Percentiles rank a stretch among this genome's conserved stretches.
These are phyloP conservation scores for Diaporthe amygdali DNA, from an alignment of 2,329 filamentous ascomycete species.

Conservation along the genomic window DNA sequence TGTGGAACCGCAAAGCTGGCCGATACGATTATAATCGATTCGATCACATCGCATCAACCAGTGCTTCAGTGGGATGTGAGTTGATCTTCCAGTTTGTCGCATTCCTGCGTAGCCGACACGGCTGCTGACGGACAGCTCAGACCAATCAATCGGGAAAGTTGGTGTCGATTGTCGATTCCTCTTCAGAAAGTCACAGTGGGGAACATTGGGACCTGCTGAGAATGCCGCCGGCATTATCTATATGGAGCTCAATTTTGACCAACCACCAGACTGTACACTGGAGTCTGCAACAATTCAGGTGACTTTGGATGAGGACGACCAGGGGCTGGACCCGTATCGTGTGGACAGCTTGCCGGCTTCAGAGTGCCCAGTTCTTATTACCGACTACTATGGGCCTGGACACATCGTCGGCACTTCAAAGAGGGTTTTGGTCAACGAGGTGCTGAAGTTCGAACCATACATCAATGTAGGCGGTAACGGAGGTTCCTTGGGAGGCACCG, in stretches of 20 bases:
- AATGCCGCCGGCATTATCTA: slow-evolving; percentile 35
- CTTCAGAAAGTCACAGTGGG: slow-evolving; percentile 33
- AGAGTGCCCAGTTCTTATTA: background rate
- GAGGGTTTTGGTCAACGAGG: background rate
- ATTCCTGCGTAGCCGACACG: too few species aligned
- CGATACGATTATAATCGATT: background rate
- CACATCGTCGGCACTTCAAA: background rate
- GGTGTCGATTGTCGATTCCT: background rate
- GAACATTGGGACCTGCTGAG: slow-evolving; percentile 27
- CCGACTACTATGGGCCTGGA: background rate
- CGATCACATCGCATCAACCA: background rate
- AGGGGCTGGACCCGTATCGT: slow-evolving; percentile 27
- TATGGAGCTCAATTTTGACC: slow-evolving; percentile 33
- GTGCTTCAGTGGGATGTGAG: background rate
- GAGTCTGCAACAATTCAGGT: slow-evolving; percentile 31
- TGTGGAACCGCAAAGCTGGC: background rate
- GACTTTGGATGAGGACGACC: slow-evolving; percentile 33
- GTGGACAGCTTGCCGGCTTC: background rate
- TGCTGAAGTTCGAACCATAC: background rate
- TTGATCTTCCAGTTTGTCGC: background rate
- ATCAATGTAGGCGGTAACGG: background rate
- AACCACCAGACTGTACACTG: slow-evolving; percentile 31
- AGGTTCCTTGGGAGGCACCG: background rate
- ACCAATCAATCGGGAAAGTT: background rate
- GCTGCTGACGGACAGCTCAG: background rate